These are phyloP conservation scores for Mortierella sp. DNA, from an alignment of 371 early-diverging fungal genomes.

Conservation along the genomic window DNA sequence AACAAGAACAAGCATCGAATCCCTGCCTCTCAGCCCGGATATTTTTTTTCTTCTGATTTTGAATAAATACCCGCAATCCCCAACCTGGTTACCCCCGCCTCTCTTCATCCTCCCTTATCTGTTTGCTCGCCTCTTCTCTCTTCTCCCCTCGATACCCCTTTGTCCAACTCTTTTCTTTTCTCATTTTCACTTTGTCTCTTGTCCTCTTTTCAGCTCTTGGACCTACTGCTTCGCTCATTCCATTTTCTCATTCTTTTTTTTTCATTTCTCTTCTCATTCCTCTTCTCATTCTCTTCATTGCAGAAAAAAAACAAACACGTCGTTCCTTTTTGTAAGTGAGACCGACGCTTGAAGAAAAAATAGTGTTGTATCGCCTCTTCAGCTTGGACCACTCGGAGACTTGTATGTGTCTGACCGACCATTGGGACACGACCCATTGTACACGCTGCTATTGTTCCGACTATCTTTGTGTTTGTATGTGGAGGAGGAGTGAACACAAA, in stretches of 20 bases:
- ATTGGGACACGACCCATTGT: background rate
- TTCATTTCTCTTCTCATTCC: no score
- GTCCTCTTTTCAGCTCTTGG: background rate
- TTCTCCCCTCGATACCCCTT: background rate
- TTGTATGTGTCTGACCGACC: background rate
- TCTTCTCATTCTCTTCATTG: no score
- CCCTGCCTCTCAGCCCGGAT: background rate
- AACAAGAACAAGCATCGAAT: background rate
- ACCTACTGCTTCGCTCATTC: background rate
- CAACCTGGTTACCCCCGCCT: background rate
- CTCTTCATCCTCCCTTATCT: no score
- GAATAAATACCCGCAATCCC: background rate
- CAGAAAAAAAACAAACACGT: no score
- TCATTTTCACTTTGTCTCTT: background rate
- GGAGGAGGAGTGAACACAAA: background rate
- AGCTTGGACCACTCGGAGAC: background rate
- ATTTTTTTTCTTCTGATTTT: background rate
- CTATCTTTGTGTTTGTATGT: background rate
- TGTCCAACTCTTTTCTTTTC: background rate
- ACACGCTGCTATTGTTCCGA: background rate
- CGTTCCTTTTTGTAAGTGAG: constrained; percentile 1
- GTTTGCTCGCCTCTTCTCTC: background rate
- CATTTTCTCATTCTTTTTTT: background rate
- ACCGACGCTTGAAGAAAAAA: background rate
- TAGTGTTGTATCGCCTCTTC: background rate